Conservation (phyloP, 768 basidiomycete species). For the Serendipita sp. region DNA sequence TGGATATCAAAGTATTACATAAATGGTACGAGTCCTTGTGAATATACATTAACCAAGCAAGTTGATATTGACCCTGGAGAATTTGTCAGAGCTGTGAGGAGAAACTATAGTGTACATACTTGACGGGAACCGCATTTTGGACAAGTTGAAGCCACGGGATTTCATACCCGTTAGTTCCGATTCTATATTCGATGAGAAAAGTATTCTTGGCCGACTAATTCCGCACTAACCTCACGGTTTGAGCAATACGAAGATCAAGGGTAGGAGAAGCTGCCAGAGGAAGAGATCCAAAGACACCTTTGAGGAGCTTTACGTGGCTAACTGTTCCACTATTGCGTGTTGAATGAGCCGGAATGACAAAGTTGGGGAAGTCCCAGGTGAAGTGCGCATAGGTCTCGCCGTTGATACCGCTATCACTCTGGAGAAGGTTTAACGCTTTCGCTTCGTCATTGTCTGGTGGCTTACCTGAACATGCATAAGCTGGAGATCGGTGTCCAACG, state of each 20-base stretch:
- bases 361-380: constrained; percentile 34
- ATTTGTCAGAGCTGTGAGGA: neutral
- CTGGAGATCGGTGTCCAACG: constrained; percentile 37
- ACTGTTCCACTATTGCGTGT: constrained; percentile 48
- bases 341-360: constrained; percentile 38
- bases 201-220: neutral
- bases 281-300: constrained; percentile 42
- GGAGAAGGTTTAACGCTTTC: constrained; percentile 34
- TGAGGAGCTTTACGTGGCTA: constrained; percentile 37
- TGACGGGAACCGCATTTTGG: constrained; percentile 36
- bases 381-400: constrained; percentile 44
- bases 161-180: constrained; percentile 40
- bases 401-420: constrained; percentile 36
- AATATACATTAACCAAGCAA: neutral
- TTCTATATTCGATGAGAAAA: constrained; percentile 13
- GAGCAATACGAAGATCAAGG: constrained; percentile 37
- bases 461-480: neutral
- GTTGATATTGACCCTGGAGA: neutral
- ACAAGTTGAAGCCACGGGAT: constrained; percentile 49
- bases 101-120: constrained; percentile 19
- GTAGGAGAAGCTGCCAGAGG: constrained; percentile 36
- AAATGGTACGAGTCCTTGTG: neutral
- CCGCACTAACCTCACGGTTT: constrained; percentile 24
- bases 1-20: neutral
- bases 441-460: neutral